A percentile compares a stretch with the other conserved stretches of the same genome.
Conservation (phyloP, 2,329 filamentous ascomycete genomes). For the Fusarium torulosum region DNA sequence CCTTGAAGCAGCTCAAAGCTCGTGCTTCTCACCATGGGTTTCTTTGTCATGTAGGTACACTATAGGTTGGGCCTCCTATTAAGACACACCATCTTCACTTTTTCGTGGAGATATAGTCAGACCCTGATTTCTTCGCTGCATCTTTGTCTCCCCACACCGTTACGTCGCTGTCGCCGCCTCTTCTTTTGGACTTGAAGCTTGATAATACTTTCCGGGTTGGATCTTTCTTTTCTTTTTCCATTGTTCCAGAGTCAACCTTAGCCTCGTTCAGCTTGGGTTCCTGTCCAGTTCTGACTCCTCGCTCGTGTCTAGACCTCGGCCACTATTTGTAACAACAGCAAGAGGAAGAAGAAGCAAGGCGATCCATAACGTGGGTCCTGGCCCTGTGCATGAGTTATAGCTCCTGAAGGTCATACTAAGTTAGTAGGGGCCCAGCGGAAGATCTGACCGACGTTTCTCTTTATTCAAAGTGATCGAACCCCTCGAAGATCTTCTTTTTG, state of each 20-base stretch:
- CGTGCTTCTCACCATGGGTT: constrained; percentile 34
- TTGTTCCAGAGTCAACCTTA: constrained; percentile 37
- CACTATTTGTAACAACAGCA: constrained; percentile 23
- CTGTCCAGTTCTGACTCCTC: constrained; percentile 33
- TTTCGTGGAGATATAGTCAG: constrained; percentile 44
- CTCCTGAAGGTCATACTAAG: constrained; percentile 40
- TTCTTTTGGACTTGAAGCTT: constrained; percentile 21
- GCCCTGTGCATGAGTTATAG: constrained; percentile 45
- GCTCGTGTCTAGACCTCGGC: constrained; percentile 40
- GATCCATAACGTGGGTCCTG: constrained; percentile 50
- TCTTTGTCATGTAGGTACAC: constrained; percentile 37
- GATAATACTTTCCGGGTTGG: constrained; percentile 42
- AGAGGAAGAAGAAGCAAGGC: constrained; percentile 40
- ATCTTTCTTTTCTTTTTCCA: constrained; percentile 48
- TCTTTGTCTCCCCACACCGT: constrained; percentile 42
- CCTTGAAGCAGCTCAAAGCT: constrained; percentile 25
- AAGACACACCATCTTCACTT: constrained; percentile 38
- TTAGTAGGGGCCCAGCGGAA: constrained; percentile 31
- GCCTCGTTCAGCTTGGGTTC: constrained; percentile 29
- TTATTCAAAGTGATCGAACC: constrained; percentile 35
- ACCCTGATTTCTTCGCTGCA: constrained; percentile 45
- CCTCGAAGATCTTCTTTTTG: constrained; percentile 42
- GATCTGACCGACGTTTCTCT: constrained; percentile 48
- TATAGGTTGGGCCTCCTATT: constrained; percentile 46
- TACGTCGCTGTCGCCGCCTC: constrained; percentile 36